phyloP scores from a whole-genome alignment of 176 grass and related monocot species.

The Juncus effusus region DNA sequence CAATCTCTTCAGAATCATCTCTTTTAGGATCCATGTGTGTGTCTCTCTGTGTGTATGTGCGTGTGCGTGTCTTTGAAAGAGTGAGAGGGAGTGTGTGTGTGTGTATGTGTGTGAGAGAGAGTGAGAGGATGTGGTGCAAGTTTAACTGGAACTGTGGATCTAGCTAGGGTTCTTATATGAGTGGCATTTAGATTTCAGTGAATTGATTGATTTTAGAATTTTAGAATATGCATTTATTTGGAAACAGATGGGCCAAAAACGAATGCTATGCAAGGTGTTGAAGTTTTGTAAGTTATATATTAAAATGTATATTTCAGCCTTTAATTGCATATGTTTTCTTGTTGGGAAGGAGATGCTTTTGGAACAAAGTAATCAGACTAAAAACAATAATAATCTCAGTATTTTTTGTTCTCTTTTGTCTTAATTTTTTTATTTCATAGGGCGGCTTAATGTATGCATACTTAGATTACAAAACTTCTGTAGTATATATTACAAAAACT shows the following conservation, averaged over 20 bases:
- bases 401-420: too few species aligned
- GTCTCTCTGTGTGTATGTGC: neutral
- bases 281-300: too few species aligned
- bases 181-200: neutral
- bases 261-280: neutral
- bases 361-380: too few species aligned
- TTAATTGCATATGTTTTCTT: too few species aligned
- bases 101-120: neutral
- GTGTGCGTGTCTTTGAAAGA: too few species aligned
- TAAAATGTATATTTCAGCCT: too few species aligned
- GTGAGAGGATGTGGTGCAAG: neutral
- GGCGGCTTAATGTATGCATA: too few species aligned
- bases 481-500: too few species aligned
- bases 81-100: neutral
- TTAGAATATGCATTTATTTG: slow-evolving; percentile 14
- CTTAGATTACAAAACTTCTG: too few species aligned
- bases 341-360: too few species aligned
- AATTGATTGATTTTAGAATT: neutral
- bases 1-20: slow-evolving; percentile 10
- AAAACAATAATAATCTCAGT: too few species aligned
- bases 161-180: slow-evolving; percentile 13
- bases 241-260: slow-evolving; percentile 3
- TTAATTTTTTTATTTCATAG: too few species aligned
- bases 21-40: slow-evolving; percentile 3
- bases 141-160: neutral